A percentile compares a stretch with the other conserved stretches of the same genome.
These are phyloP conservation scores for Cercospora nicotianae DNA, from an alignment of 2,329 filamentous ascomycete species.

Conservation along the genomic window DNA sequence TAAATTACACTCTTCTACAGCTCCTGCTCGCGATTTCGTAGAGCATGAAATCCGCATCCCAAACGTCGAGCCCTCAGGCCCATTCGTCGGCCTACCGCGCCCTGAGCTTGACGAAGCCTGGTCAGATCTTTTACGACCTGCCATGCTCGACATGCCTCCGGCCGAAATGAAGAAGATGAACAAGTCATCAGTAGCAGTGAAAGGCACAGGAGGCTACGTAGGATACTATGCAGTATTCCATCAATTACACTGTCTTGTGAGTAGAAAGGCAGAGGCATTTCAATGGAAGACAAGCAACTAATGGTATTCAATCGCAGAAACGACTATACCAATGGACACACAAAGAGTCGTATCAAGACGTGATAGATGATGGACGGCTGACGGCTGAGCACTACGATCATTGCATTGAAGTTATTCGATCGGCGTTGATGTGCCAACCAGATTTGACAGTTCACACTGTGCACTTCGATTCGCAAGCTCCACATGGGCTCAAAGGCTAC, in stretches of 20 bases:
- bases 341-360: slow-evolving; percentile 14
- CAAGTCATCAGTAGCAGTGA: slow-evolving; percentile 14
- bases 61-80: slow-evolving; percentile 8
- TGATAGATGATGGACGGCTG: slow-evolving; percentile 3
- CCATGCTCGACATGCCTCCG: slow-evolving; percentile 14
- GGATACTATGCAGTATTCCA: slow-evolving; percentile 22
- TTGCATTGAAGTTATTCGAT: slow-evolving; percentile 17
- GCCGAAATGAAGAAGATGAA: slow-evolving; percentile 21
- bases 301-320: slow-evolving; percentile 1
- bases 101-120: slow-evolving; percentile 18
- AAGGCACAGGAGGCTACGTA: slow-evolving; percentile 10
- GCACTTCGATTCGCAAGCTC: slow-evolving; percentile 12
- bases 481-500: slow-evolving; percentile 10
- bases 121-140: slow-evolving; percentile 16
- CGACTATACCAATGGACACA: slow-evolving; percentile 20
- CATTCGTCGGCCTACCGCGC: slow-evolving; percentile 16
- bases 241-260: slow-evolving; percentile 16
- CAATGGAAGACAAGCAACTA: neutral
- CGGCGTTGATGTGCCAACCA: slow-evolving; percentile 18
- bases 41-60: slow-evolving; percentile 16
- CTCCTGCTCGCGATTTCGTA: slow-evolving; percentile 14
- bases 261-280: neutral
- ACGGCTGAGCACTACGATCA: slow-evolving; percentile 18
- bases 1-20: neutral
- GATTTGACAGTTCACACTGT: slow-evolving; percentile 19